A percentile compares a stretch with the other conserved stretches of the same genome.
Evolutionary conservation across 1,284 basidiomycete species (phyloP).

Genomic region (Ustilago cynodontis): DNA sequence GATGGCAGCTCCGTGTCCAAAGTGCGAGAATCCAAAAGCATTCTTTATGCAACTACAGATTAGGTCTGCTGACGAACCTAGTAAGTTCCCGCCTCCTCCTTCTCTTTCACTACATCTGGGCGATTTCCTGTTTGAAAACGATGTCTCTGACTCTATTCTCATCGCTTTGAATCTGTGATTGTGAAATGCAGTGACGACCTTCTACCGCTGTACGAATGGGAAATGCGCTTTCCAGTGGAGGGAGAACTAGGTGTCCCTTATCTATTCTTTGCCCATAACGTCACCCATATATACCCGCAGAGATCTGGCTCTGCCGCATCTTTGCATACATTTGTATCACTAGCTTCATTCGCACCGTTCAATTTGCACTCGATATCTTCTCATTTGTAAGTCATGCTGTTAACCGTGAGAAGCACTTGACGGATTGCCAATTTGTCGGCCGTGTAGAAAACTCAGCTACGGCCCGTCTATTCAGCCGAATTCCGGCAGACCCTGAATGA

Average conservation of each 20-base stretch:
- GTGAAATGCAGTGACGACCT: conserved; percentile 68
- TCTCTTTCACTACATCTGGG: no score
- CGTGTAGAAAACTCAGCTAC: no score
- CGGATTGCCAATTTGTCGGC: no score
- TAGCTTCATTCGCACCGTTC: neutral
- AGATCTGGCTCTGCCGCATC: no score
- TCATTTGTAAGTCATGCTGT: no score
- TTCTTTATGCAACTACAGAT: conserved; percentile 98
- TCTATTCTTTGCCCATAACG: neutral
- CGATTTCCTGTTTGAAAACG: no score
- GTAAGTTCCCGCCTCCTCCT: conserved; percentile 47
- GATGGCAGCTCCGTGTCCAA: conserved; percentile 76
- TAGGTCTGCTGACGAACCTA: conserved; percentile 78
- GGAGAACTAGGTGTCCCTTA: conserved; percentile 45
- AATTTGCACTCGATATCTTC: neutral
- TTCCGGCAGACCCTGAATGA: no score
- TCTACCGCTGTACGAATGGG: conserved; percentile 63
- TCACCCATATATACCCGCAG: neutral
- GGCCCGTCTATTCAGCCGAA: no score
- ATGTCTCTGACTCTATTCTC: no score
- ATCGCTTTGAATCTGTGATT: no score
- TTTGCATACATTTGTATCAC: conserved; percentile 1
- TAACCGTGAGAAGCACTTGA: no score
- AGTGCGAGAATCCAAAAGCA: conserved; percentile 88
- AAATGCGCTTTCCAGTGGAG: conserved; percentile 66